Evolutionary conservation across 2,329 filamentous ascomycete genomes (phyloP).

Genomic region (Septoria linicola): DNA sequence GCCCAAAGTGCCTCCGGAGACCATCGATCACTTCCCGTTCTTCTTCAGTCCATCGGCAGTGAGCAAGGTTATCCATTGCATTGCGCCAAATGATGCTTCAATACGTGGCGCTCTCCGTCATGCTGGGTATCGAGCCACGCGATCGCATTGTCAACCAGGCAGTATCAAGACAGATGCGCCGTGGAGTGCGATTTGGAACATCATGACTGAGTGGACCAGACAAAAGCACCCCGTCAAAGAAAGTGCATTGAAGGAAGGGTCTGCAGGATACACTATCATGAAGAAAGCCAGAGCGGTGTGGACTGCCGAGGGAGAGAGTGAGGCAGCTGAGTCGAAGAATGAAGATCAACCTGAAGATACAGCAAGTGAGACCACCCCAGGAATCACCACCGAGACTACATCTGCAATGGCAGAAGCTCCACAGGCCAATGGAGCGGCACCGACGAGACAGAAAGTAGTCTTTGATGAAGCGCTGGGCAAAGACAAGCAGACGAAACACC

Average conservation of each 20-base stretch:
- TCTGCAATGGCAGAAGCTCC: neutral
- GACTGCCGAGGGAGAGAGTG: slow-evolving; percentile 68
- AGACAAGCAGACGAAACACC: slow-evolving; percentile 63
- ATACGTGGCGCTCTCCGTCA: slow-evolving; percentile 77
- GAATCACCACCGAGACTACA: slow-evolving; percentile 23
- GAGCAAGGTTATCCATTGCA: slow-evolving; percentile 73
- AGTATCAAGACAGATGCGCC: slow-evolving; percentile 93
- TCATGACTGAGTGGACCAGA: slow-evolving; percentile 87
- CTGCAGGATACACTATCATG: slow-evolving; percentile 67
- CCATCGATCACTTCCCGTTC: slow-evolving; percentile 75
- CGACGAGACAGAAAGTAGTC: slow-evolving; percentile 55
- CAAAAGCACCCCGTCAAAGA: slow-evolving; percentile 78
- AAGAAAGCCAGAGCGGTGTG: slow-evolving; percentile 38
- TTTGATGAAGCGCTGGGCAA: slow-evolving; percentile 81
- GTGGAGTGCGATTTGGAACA: slow-evolving; percentile 85
- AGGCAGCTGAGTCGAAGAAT: slow-evolving; percentile 35
- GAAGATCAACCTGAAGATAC: slow-evolving; percentile 31
- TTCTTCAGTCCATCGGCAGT: slow-evolving; percentile 77
- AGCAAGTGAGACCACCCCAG: slow-evolving; percentile 21
- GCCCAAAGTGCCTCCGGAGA: slow-evolving; percentile 57
- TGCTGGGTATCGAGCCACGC: slow-evolving; percentile 77
- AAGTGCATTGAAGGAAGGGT: slow-evolving; percentile 66
- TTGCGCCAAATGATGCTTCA: slow-evolving; percentile 74
- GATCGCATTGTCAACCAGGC: slow-evolving; percentile 85
- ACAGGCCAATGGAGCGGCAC: slow-evolving; percentile 26